Evolutionary conservation across 768 basidiomycete species (phyloP).

Genomic region (Coprinellus aureogranulatus): DNA sequence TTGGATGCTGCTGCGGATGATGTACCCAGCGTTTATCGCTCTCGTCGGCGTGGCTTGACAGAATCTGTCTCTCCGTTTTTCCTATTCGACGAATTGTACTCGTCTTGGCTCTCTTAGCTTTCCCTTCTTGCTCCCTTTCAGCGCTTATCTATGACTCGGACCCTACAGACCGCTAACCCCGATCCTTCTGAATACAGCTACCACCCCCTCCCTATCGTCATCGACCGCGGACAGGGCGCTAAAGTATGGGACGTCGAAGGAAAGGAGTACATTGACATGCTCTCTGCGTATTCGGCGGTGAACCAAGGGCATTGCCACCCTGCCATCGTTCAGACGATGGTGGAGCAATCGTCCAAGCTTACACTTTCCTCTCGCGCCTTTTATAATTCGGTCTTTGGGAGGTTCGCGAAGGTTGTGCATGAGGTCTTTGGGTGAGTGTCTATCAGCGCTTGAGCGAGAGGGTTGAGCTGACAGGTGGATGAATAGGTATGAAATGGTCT

Average conservation of each 20-base stretch:
- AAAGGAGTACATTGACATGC: conserved; percentile 95
- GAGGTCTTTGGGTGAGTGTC: conserved; percentile 1
- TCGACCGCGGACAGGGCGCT: conserved; percentile 85
- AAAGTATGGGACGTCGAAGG: conserved; percentile 96
- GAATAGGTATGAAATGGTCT: conserved; percentile 92
- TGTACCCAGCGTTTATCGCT: not conserved
- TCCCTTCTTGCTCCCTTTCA: not conserved
- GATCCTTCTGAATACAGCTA: conserved; percentile 55
- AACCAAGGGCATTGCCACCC: conserved; percentile 97
- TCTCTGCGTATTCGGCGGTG: conserved; percentile 91
- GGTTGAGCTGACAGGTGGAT: conserved; percentile 76
- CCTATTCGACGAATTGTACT: too few species aligned
- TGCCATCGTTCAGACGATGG: conserved; percentile 74
- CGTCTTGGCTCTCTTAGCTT: not conserved
- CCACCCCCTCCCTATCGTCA: conserved; percentile 92
- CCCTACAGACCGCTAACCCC: conserved; percentile 1
- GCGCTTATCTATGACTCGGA: too few species aligned
- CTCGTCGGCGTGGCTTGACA: not conserved
- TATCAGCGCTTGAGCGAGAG: conserved; percentile 14
- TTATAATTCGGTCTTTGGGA: conserved; percentile 88
- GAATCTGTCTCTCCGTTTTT: too few species aligned
- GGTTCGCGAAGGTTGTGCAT: conserved; percentile 55
- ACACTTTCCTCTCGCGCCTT: conserved; percentile 96
- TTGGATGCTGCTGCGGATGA: not conserved
- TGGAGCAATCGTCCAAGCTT: conserved; percentile 82